Conservation (phyloP, 129 eudicot genomes). For the Chrysanthemum seticuspe region DNA sequence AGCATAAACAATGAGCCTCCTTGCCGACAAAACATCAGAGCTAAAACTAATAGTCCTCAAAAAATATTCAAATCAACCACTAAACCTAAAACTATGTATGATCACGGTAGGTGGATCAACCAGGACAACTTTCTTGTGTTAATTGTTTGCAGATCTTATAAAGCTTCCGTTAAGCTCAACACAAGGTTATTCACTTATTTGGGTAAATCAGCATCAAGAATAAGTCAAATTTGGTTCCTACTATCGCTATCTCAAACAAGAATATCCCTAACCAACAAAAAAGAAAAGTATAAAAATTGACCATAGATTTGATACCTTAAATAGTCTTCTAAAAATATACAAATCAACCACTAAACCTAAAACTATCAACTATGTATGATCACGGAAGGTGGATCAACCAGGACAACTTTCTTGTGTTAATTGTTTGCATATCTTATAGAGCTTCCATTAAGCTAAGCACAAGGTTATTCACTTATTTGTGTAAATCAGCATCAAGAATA, state of each 20-base stretch:
- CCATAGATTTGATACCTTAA: not conserved
- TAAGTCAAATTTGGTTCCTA: not conserved
- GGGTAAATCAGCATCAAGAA: not conserved
- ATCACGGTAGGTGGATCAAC: not conserved
- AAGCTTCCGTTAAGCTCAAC: not conserved
- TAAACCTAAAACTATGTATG: constrained; percentile 4
- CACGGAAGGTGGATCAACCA: not conserved
- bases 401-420: not conserved
- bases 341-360: constrained; percentile 2
- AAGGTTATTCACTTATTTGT: not conserved
- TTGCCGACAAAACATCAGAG: not conserved
- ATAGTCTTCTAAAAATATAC: not conserved
- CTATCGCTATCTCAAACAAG: not conserved
- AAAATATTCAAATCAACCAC: not conserved
- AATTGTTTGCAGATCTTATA: not conserved
- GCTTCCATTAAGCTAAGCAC: not conserved
- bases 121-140: not conserved
- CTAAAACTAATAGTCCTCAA: not conserved
- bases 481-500: not conserved
- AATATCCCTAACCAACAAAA: not conserved
- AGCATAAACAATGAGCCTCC: not conserved
- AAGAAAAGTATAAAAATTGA: not conserved
- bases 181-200: not conserved
- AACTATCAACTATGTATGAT: not conserved
- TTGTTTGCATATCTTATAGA: not conserved